These are phyloP conservation scores for Globisporangium rhizosaccharum DNA, from an alignment of 352 stramenopile genomes.

Conservation along the genomic window DNA sequence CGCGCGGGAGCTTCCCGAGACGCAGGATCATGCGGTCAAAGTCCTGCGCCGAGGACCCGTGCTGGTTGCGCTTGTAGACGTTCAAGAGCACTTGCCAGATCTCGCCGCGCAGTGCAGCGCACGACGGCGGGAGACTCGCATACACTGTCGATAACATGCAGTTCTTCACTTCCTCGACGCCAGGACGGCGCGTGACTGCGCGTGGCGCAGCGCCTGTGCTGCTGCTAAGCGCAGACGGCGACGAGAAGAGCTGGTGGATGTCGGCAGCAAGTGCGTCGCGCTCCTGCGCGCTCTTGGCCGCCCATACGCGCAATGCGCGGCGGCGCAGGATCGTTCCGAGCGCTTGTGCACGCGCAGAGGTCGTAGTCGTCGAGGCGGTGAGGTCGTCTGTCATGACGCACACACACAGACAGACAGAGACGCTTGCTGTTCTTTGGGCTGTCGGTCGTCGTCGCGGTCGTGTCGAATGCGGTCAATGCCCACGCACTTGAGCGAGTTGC, in stretches of 20 bases:
- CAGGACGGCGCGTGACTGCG: slow-evolving; percentile 66
- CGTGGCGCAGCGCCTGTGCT: slow-evolving; percentile 15
- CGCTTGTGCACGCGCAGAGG: slow-evolving; percentile 19
- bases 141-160: slow-evolving; percentile 47
- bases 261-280: slow-evolving; percentile 40
- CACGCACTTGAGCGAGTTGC: no score
- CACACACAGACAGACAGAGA: no score
- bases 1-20: slow-evolving; percentile 55
- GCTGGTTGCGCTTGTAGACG: slow-evolving; percentile 76
- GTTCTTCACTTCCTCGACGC: slow-evolving; percentile 63
- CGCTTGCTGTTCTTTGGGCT: no score
- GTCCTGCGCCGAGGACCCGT: slow-evolving; percentile 59
- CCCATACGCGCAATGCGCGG: slow-evolving; percentile 47
- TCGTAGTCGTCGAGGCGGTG: not conserved
- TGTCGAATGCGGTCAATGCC: no score
- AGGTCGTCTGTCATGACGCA: slow-evolving; percentile 4
- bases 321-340: slow-evolving; percentile 43
- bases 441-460: no score
- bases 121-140: slow-evolving; percentile 45
- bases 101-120: slow-evolving; percentile 45
- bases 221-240: slow-evolving; percentile 19
- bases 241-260: slow-evolving; percentile 59
- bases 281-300: slow-evolving; percentile 53
- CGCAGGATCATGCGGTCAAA: slow-evolving; percentile 68
- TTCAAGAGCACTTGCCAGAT: slow-evolving; percentile 83